A percentile compares a stretch with the other conserved stretches of the same genome.
phyloP scores from a whole-genome alignment of 2,329 filamentous ascomycete species.

The Trichoderma koningii region DNA sequence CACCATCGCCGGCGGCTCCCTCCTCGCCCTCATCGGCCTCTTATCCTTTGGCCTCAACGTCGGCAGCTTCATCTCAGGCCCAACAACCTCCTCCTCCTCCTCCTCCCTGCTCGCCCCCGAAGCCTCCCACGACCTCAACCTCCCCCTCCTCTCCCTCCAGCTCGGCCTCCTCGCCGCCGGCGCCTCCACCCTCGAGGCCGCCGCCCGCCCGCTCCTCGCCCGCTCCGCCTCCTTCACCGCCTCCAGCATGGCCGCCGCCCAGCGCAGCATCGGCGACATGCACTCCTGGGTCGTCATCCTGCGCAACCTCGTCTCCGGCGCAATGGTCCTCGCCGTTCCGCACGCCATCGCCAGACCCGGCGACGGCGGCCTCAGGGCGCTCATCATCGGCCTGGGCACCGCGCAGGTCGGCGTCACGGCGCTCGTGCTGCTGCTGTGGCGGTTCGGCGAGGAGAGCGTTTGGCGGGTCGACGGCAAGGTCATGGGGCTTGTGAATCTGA shows the following conservation, averaged over 20 bases:
- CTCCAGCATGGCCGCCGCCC: constrained; percentile 48
- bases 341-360: no score
- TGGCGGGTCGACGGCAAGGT: constrained; percentile 49
- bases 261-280: constrained; percentile 54
- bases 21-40: constrained; percentile 46
- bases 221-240: constrained; percentile 54
- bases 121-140: constrained; percentile 36
- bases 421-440: constrained; percentile 43
- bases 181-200: constrained; percentile 44
- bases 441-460: constrained; percentile 46
- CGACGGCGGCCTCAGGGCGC: constrained; percentile 43
- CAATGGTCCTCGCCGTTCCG: constrained; percentile 48
- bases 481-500: constrained; percentile 51
- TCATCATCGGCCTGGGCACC: constrained; percentile 46
- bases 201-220: constrained; percentile 46
- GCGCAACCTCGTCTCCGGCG: constrained; percentile 46
- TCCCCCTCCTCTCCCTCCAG: constrained; percentile 49
- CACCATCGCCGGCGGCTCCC: constrained; percentile 42
- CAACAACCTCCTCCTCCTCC: background rate
- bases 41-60: constrained; percentile 48
- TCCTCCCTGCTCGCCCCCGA: constrained; percentile 35
- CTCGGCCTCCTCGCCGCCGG: constrained; percentile 52
- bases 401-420: constrained; percentile 46
- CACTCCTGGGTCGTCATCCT: constrained; percentile 46
- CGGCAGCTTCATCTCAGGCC: constrained; percentile 33